phyloP scores from a whole-genome alignment of 345 rosid species.

The Populus euphratica region DNA sequence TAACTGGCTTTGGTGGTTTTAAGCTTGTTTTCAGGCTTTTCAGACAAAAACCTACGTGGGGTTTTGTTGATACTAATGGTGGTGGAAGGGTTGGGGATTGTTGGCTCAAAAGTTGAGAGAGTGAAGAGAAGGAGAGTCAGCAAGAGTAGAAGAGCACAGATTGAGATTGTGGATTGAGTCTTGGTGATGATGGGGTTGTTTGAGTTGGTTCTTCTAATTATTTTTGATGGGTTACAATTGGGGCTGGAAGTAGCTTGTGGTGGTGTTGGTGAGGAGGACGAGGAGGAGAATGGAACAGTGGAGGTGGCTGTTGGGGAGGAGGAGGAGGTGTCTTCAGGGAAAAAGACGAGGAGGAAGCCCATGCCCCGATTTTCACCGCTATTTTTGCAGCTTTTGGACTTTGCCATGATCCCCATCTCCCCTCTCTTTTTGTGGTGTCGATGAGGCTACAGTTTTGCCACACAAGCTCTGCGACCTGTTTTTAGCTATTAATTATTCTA shows the following conservation, averaged over 20 bases:
- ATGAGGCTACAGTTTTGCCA: not conserved
- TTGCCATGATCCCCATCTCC: slow-evolving; percentile 25
- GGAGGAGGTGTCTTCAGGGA: slow-evolving; percentile 45
- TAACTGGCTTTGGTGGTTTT: not conserved
- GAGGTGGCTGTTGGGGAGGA: slow-evolving; percentile 1
- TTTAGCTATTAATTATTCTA: not conserved
- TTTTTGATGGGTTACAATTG: not conserved
- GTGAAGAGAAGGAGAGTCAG: slow-evolving; percentile 76
- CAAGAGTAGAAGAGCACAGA: slow-evolving; percentile 64
- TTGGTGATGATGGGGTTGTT: slow-evolving; percentile 44
- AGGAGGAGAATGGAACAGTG: not conserved
- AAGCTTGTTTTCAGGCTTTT: not conserved
- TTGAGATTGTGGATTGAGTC: slow-evolving; percentile 80
- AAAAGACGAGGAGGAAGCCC: slow-evolving; percentile 77
- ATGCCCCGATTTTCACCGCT: slow-evolving; percentile 37
- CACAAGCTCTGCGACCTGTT: not conserved
- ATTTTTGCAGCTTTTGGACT: slow-evolving; percentile 1
- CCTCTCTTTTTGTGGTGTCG: not conserved
- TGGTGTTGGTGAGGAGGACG: slow-evolving; percentile 16
- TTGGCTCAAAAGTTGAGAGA: slow-evolving; percentile 83
- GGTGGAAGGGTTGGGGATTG: slow-evolving; percentile 19
- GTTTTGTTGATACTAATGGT: not conserved
- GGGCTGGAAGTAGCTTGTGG: not conserved
- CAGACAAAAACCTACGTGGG: slow-evolving; percentile 22
- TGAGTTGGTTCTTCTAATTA: slow-evolving; percentile 41